Evolutionary conservation across 225 moss, liverwort and hornwort genomes (phyloP), one percentile per base, ranked within the genome.

Genomic region (Polytrichum commune): DNA sequence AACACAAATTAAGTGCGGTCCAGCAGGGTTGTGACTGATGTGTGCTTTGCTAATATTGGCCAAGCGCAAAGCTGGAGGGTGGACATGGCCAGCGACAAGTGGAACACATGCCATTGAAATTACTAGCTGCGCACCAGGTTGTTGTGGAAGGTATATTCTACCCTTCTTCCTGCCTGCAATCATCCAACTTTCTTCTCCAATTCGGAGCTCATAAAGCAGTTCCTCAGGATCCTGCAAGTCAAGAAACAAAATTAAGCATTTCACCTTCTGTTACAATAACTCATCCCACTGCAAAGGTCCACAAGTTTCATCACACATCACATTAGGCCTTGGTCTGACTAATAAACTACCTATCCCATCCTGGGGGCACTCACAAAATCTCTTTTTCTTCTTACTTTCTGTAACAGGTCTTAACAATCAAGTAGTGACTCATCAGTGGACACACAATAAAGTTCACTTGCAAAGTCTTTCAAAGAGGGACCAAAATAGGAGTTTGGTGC

Each of bases 31-130:
- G 66, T 90, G 86, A 77, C 87, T 99, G 70, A 99, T 85, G 82
- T 93, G 91, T 53, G 95, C 91, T 75, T 87, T 90, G 74, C 91
- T 86, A 71, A 99, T 91, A 79, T 90, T 88, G 72, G 72, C 91
- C 76, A 99, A 80, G 78, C 78, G 90, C 83, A 99, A 82, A 69
- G 92, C 90, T 76, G 98, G 98, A 29, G 98, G 98, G 67, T 95
- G 98, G 24, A 99, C 89, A 85, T 99, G 98, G 63, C 98, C 98
- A 27, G 98, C 93, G 56, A 93, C 78, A 67, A 99, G 80, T 26
- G 98, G 95, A 60, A 99, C 95, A 79, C 98, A 99, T 26, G 92
- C 90, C 92, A 99, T 95, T 64, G 95, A 91, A 64, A 99, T 79
- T 9, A 93, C 87, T 61, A 88, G 81, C 69, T 91, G 90, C 22